Percentiles rank a stretch among this genome's conserved stretches.
Evolutionary conservation across 208 protist species (phyloP).

Genomic region (Leishmania braziliensis): DNA sequence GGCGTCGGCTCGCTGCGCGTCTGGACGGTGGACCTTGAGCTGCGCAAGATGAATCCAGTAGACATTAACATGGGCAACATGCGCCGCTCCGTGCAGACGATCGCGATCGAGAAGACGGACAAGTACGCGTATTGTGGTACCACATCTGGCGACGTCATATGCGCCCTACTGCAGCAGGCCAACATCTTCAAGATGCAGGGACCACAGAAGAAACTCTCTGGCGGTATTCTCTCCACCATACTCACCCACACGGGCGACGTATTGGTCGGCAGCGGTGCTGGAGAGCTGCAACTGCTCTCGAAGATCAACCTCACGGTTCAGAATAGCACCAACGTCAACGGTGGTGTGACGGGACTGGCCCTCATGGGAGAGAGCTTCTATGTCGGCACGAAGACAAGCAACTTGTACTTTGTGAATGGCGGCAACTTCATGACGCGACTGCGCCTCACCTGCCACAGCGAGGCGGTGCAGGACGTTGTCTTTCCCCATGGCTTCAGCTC

Average conservation of each 20-base stretch:
- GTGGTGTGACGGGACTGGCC: conserved; percentile 88
- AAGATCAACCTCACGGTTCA: conserved; percentile 89
- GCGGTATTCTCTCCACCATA: conserved; percentile 81
- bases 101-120: conserved; percentile 86
- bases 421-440: conserved; percentile 89
- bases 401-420: conserved; percentile 93
- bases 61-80: conserved; percentile 93
- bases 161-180: conserved; percentile 79
- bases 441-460: conserved; percentile 94
- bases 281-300: conserved; percentile 87
- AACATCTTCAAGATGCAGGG: conserved; percentile 92
- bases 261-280: conserved; percentile 91
- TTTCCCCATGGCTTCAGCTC: conserved; percentile 93
- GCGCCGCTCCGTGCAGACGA: conserved; percentile 72
- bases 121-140: conserved; percentile 93
- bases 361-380: conserved; percentile 84
- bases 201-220: conserved; percentile 85
- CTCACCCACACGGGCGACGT: conserved; percentile 79
- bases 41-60: conserved; percentile 87
- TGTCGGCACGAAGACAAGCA: conserved; percentile 87
- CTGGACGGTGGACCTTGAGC: conserved; percentile 91
- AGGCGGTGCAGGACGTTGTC: conserved; percentile 92
- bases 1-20: conserved; percentile 88
- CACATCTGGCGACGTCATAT: conserved; percentile 92
- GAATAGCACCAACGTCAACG: conserved; percentile 65